Evolutionary conservation across 2,329 filamentous ascomycete genomes (phyloP), one percentile per base, ranked within the genome.

Genomic region (Fusarium algeriense): DNA sequence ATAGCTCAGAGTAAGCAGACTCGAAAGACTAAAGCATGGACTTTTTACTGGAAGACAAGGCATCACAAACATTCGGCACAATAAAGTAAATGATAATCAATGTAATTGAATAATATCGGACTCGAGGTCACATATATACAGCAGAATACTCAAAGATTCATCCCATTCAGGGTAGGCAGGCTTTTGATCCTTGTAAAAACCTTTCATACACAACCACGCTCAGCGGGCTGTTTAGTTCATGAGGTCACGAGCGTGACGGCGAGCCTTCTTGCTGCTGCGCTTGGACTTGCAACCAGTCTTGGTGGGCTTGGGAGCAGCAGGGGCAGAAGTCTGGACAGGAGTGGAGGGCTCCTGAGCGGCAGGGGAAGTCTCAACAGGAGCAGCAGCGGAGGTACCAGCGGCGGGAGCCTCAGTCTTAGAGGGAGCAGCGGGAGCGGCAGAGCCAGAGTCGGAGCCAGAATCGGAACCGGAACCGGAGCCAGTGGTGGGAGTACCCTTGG

Each of bases 51-150:
- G 14, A 20, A 15, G 6, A 50, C 7, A 8, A 40, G 19, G 32
- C 26, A 30, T n/a, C 28, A 32, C n/a, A 19, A 3, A 1, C 9
- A 26, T 14, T n/a, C 13, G 8, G 15, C 14, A 19, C 8, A 9
- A 12, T 35, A 11, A n/a, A 12, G 4, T 12, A 28, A 26, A 28
- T 35, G 41, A 48, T 49, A 49, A 28, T 30, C 53, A 56, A 56
- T 28, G 53, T 56, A 20, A 19, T 56, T 56, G 30, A 56, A 63
- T 73, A 71, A 68, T 64, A 75, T 64, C 26, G 48, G 69, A 68
- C 69, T 70, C 61, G 62, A 70, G 69, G 73, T 74, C 71, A 70
- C 53, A 74, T 76, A 75, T 76, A 60, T 76, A 76, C 74, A 76
- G 71, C 74, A 75, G 73, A 76, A 76, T 60, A 70, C 67, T 73